Base-by-base conservation (phyloP, 305 asterid genomes). In the Rubia balearica region DNA sequence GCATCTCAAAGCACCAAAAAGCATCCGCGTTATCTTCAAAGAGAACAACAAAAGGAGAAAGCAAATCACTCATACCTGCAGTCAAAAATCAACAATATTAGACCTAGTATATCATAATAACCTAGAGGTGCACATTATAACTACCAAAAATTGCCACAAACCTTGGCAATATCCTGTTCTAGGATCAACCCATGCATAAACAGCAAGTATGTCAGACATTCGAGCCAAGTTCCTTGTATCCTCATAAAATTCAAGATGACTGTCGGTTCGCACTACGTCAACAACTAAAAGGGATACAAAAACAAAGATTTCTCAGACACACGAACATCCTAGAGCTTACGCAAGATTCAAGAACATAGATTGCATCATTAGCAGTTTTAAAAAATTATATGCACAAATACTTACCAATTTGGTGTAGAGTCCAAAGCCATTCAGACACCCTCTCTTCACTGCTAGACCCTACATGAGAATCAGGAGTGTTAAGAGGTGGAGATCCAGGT, bases 1-100 rank as follows among this genome's bases (percentile, higher is more conserved):
- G 96, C 98, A 88, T 91, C 86, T 94, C 99, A 78, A 94, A 94
- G 86, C 99, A 94, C 99, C 99, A 94, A 81, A 94, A 94, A 33
- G 99, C 99, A 89, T 94, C 99, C 2, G 99, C 98, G 76, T 94
- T 83, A 80, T 94, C 98, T 78, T 91, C 99, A 73, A 91, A 91
- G 65, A 94, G 99, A 73, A 94, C 96, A 75, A 94, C 89, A 80
- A 94, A 91, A 75, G 99, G 99, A 79, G 99, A 91, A 67, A 91
- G 80, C 77, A 94, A 82, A 85, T 94, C 99, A 74, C 99, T 94
- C 99, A 94, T 94, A 69, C 99, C 99, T 91, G 80, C 69, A 75
- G 72, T 72, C 60, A 67, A 36, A 19, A 51, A 60, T 61, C 56
- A 72, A 48, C 19, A 49, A 56, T 72, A 75, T 63, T 42, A 17